A percentile compares a stretch with the other conserved stretches of the same genome.
Evolutionary conservation across 352 stramenopile genomes (phyloP).

Genomic region (Thraustochytrium striatum): DNA sequence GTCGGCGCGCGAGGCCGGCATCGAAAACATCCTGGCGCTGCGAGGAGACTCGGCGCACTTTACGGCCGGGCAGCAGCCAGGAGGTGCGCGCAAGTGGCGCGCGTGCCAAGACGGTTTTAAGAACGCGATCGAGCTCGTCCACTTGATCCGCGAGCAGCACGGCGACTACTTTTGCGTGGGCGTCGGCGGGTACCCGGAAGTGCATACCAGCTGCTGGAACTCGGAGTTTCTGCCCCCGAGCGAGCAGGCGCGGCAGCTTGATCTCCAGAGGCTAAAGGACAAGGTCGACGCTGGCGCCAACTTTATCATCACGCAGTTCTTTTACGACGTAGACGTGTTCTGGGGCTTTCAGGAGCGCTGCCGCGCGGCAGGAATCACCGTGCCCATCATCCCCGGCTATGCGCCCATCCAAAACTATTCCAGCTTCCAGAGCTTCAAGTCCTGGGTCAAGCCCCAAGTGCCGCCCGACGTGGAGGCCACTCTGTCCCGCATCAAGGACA

Average conservation of each 20-base stretch:
- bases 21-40: slow-evolving; percentile 80
- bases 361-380: slow-evolving; percentile 69
- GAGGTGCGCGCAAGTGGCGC: slow-evolving; percentile 17
- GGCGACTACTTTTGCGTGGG: slow-evolving; percentile 84
- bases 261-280: slow-evolving; percentile 69
- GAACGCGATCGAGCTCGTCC: slow-evolving; percentile 81
- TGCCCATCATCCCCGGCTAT: slow-evolving; percentile 85
- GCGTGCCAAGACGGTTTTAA: slow-evolving; percentile 71
- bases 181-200: slow-evolving; percentile 82
- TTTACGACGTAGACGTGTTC: slow-evolving; percentile 84
- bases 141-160: slow-evolving; percentile 76
- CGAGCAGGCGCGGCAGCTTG: slow-evolving; percentile 44
- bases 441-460: slow-evolving; percentile 23
- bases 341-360: slow-evolving; percentile 74
- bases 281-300: slow-evolving; percentile 84
- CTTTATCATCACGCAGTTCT: slow-evolving; percentile 89
- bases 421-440: slow-evolving; percentile 36
- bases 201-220: slow-evolving; percentile 54
- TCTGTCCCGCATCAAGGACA: slow-evolving; percentile 29
- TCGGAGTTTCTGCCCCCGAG: slow-evolving; percentile 38
- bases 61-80: background rate
- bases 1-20: slow-evolving; percentile 70
- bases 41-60: slow-evolving; percentile 68
- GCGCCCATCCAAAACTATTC: slow-evolving; percentile 77
- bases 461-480: background rate